Conservation (phyloP, 2,329 filamentous ascomycete species). For the Fusarium burgessii region DNA sequence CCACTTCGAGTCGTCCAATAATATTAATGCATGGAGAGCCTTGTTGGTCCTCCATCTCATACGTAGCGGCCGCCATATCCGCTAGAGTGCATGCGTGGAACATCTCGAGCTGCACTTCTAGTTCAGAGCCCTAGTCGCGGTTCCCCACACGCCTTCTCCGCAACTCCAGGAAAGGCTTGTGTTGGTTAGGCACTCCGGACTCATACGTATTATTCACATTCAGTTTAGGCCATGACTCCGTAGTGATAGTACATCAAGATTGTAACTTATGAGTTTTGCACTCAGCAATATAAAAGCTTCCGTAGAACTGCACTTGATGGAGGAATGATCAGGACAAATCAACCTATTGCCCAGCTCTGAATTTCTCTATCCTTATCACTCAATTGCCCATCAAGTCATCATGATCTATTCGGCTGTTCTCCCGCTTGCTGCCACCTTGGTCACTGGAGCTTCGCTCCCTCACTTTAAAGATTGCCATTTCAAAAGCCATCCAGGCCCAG, state of each 20-base stretch:
- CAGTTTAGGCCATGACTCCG: not conserved
- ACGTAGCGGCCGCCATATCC: not conserved
- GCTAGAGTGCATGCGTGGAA: not conserved
- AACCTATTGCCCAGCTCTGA: rapidly evolving
- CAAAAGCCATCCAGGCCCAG: slow-evolving; percentile 10
- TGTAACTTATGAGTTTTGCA: not conserved
- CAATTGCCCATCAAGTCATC: not conserved
- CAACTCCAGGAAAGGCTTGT: rapidly evolving
- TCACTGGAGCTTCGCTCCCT: slow-evolving; percentile 5
- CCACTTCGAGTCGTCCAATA: not conserved
- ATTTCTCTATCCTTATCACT: too few relatives aligned
- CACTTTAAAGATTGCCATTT: not conserved
- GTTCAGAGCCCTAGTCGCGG: not conserved
- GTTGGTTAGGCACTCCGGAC: too few relatives aligned
- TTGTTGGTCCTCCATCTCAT: too few relatives aligned
- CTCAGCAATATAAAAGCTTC: too few relatives aligned
- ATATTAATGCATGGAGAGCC: too few relatives aligned
- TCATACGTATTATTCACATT: not conserved
- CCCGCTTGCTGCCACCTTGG: not conserved
- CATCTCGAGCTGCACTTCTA: not conserved
- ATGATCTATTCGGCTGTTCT: not conserved
- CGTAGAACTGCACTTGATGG: not conserved
- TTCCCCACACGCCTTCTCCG: not conserved
- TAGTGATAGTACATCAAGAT: not conserved
- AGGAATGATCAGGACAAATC: too few relatives aligned